phyloP scores from a whole-genome alignment of 768 basidiomycete species.

The Cystobasidium onofrii region DNA sequence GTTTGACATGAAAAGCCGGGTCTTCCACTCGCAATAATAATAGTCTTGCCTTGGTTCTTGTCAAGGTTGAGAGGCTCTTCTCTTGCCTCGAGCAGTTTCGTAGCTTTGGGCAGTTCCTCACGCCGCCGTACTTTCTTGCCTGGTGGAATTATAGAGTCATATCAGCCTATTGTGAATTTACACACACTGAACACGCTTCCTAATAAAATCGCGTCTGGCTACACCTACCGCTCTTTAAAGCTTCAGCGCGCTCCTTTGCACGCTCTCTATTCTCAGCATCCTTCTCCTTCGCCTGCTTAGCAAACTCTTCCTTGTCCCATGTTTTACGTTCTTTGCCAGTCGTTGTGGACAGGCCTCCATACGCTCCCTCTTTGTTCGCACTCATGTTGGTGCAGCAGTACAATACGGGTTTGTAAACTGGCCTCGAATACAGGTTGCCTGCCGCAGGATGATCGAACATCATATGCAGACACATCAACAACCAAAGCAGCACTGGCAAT shows the following conservation, averaged over 20 bases:
- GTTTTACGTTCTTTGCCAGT: constrained; percentile 53
- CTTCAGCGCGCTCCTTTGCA: not conserved
- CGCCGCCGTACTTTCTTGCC: constrained; percentile 57
- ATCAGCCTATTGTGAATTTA: too few relatives aligned
- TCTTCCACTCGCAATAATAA: constrained; percentile 74
- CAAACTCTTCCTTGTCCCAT: constrained; percentile 92
- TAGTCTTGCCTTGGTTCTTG: constrained; percentile 88
- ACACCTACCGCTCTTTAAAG: constrained; percentile 59
- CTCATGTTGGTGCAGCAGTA: not conserved
- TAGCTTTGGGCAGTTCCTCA: constrained; percentile 82
- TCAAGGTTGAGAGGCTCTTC: constrained; percentile 78
- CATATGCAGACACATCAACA: too few relatives aligned
- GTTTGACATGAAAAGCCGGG: constrained; percentile 91
- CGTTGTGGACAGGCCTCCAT: constrained; percentile 17
- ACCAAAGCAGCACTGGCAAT: too few relatives aligned
- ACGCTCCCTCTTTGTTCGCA: constrained; percentile 5
- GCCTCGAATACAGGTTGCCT: too few relatives aligned
- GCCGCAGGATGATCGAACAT: too few relatives aligned
- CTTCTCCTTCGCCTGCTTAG: constrained; percentile 68
- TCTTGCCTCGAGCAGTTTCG: constrained; percentile 82
- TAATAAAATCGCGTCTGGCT: too few relatives aligned
- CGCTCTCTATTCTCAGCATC: not conserved
- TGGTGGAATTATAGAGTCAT: constrained; percentile 44
- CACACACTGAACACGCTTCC: too few relatives aligned
- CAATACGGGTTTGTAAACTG: too few relatives aligned